A percentile compares a stretch with the other conserved stretches of the same genome.
Evolutionary conservation across 768 basidiomycete genomes (phyloP).

Genomic region (Postia placenta): DNA sequence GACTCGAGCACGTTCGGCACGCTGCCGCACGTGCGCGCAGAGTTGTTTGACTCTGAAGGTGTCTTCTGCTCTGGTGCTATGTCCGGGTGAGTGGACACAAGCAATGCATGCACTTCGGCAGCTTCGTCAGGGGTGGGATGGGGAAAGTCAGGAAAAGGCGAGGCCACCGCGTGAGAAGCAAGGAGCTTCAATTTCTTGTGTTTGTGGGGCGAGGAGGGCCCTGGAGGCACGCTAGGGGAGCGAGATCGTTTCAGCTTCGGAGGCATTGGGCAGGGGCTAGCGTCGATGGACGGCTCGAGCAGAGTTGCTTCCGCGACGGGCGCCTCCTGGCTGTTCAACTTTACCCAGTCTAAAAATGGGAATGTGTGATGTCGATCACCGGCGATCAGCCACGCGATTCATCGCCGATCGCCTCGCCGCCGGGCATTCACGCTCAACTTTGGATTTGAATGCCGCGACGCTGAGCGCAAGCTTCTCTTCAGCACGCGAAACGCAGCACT

Average conservation of each 20-base stretch:
- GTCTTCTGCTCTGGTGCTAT: slow-evolving; percentile 21
- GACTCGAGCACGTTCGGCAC: slow-evolving; percentile 51
- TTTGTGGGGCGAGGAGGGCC: slow-evolving; percentile 12
- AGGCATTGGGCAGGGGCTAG: slow-evolving; percentile 8
- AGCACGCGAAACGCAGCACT: too few relatives aligned
- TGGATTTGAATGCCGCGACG: too few relatives aligned
- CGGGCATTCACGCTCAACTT: too few relatives aligned
- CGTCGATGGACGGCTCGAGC: too few relatives aligned
- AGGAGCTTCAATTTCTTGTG: slow-evolving; percentile 48
- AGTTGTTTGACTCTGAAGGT: slow-evolving; percentile 26
- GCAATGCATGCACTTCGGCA: slow-evolving; percentile 33
- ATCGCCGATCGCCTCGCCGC: slow-evolving; percentile 1
- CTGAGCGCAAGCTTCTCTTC: too few relatives aligned
- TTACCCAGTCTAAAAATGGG: background rate
- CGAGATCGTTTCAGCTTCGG: slow-evolving; percentile 14
- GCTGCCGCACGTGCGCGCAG: slow-evolving; percentile 39
- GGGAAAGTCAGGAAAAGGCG: slow-evolving; percentile 41
- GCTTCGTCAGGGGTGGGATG: slow-evolving; percentile 41
- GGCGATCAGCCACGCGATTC: slow-evolving; percentile 2
- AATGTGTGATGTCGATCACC: slow-evolving; percentile 1
- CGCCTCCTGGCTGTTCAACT: background rate
- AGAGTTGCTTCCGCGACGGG: too few relatives aligned
- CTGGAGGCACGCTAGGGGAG: slow-evolving; percentile 5
- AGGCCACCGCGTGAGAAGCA: slow-evolving; percentile 32
- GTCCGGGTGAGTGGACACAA: slow-evolving; percentile 27